Percentiles rank a stretch among this genome's conserved stretches.
Evolutionary conservation across 495 filamentous ascomycete genomes (phyloP).

Genomic region (Emericellopsis terricola): DNA sequence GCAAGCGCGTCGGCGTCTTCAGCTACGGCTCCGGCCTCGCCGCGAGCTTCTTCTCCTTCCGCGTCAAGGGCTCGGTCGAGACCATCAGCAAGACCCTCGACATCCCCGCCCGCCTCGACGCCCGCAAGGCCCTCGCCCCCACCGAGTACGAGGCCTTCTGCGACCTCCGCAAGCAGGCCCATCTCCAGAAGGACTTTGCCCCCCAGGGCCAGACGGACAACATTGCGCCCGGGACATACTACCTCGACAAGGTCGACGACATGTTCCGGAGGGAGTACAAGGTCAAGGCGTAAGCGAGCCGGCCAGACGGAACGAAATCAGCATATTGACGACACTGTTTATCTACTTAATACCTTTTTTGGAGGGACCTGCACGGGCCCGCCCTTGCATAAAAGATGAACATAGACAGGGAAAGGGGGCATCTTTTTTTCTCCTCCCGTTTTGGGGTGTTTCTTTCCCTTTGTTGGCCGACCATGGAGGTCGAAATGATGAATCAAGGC

Average conservation of each 20-base stretch:
- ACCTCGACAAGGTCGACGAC: constrained; percentile 74
- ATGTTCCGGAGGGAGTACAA: constrained; percentile 88
- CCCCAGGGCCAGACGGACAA: constrained; percentile 62
- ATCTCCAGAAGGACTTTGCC: constrained; percentile 79
- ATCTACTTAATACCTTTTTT: neutral
- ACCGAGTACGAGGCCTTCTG: constrained; percentile 88
- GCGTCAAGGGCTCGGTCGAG: constrained; percentile 59
- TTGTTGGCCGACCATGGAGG: no score
- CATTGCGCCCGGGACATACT: constrained; percentile 69
- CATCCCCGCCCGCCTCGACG: constrained; percentile 56
- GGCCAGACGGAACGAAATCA: no score
- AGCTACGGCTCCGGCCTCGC: constrained; percentile 91
- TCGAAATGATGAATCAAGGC: no score
- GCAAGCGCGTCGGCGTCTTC: constrained; percentile 84
- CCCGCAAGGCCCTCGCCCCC: constrained; percentile 54
- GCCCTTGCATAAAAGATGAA: neutral
- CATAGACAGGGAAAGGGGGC: neutral
- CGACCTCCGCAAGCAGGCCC: constrained; percentile 79
- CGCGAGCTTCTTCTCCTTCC: constrained; percentile 75
- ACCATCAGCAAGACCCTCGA: constrained; percentile 62
- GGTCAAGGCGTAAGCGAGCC: constrained; percentile 56
- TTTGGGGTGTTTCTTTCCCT: no score
- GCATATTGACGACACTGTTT: no score
- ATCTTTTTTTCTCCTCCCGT: neutral
- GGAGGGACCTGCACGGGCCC: neutral